Base-by-base conservation (phyloP, 495 filamentous ascomycete species). In the Xylaria palmicola region DNA sequence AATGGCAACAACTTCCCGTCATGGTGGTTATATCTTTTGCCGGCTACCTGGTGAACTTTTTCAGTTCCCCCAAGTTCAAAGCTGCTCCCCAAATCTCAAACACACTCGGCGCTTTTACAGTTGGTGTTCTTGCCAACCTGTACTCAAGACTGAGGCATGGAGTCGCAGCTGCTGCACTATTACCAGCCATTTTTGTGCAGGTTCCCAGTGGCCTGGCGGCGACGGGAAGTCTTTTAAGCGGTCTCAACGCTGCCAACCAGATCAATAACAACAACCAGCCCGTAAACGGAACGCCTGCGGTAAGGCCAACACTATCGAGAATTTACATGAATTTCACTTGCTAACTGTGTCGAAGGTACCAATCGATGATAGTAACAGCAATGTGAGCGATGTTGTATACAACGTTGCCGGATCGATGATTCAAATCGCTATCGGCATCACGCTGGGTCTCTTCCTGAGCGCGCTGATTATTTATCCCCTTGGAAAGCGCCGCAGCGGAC, bases 141-240 rank as follows among this genome's bases (percentile, higher is more conserved):
- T 96, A 97, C 76, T 90, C 90, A 7, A 83, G 94, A 12, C 65
- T 92, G n/a, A 81, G 88, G 55, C 88, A 94, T 68, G 91, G 91
- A 1, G 81, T 97, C 13, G 92, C 93, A 0, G 93, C 92, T 1
- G 90, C 91, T 0, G 89, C 90, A 6, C 89, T 98, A 76, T 75
- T 98, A 0, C 93, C 93, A 1, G 93, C 90, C 4, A 96, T 98
- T 62, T 96, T 96, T 66, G 93, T 98, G 5, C 90, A 94, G 54
- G 94, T 98, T 5, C 93, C 93, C 2, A 92, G 88, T 13, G 93
- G 93, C 4, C 80, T 98, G 12, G 91, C 94, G 0, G 92, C 91
- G 4, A 85, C 85, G 30, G 93, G 93, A 1, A 90, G 87, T 9
- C 75, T 97, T 59, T 79, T 98, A 13, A 86, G 85, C n/a, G 93